These are phyloP conservation scores for Otatea glauca DNA, from an alignment of 176 grass and related monocot species.

Conservation along the genomic window DNA sequence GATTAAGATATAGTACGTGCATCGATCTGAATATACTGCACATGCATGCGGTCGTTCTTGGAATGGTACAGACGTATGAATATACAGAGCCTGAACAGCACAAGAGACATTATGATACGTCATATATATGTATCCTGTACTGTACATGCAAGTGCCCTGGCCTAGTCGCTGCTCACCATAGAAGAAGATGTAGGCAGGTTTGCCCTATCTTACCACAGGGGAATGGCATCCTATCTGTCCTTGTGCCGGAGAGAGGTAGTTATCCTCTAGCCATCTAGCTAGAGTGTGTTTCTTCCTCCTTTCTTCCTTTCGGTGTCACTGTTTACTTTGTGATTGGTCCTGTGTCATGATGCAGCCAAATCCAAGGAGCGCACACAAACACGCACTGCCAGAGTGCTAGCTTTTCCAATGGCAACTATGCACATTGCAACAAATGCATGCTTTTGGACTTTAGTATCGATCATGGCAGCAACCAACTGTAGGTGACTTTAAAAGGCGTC, in stretches of 20 bases:
- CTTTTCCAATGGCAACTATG: not conserved
- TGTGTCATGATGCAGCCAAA: constrained; percentile 41
- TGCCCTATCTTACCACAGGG: not conserved
- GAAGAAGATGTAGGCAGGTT: not conserved
- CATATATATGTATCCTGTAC: not conserved
- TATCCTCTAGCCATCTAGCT: not conserved
- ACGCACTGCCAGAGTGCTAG: not conserved
- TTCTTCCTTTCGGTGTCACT: not conserved
- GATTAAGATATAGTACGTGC: not conserved
- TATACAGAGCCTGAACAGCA: not conserved
- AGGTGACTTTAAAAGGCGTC: constrained; percentile 16
- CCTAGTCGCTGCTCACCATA: not conserved
- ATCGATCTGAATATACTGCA: no score
- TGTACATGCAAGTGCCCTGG: no score
- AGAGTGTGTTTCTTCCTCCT: not conserved
- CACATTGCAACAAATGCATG: not conserved
- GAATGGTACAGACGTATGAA: not conserved
- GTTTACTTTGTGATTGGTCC: not conserved
- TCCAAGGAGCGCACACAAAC: not conserved
- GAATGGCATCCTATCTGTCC: not conserved
- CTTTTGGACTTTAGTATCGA: not conserved
- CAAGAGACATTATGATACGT: not conserved
- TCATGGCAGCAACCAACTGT: not conserved
- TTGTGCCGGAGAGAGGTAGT: not conserved
- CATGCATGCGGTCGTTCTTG: not conserved